Conservation (phyloP, 768 basidiomycete genomes). For the Pholiota conissans region DNA sequence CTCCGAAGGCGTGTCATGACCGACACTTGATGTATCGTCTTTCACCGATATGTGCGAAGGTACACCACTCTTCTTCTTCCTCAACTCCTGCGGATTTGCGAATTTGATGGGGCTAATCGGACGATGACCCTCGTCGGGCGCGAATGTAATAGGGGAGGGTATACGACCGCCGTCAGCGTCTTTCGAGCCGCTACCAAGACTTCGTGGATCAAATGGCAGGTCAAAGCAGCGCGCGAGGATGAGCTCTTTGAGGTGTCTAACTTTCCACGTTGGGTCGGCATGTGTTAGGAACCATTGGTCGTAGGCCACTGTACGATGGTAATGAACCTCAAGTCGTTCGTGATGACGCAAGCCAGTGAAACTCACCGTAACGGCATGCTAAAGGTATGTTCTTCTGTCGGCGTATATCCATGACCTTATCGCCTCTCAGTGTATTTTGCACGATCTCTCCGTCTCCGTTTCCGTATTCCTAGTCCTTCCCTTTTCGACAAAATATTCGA, state of each 20-base stretch:
- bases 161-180: slow-evolving; percentile 33
- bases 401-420: slow-evolving; percentile 8
- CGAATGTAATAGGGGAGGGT: slow-evolving; percentile 72
- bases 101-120: slow-evolving; percentile 47
- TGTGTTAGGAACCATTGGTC: slow-evolving; percentile 83
- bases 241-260: slow-evolving; percentile 63
- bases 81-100: slow-evolving; percentile 12
- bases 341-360: neutral
- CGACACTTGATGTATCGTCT: neutral
- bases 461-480: too few relatives aligned
- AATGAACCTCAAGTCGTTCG: neutral
- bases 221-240: slow-evolving; percentile 56
- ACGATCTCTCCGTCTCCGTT: too few relatives aligned
- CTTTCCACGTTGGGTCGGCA: slow-evolving; percentile 57
- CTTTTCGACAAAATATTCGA: too few relatives aligned
- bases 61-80: slow-evolving; percentile 10
- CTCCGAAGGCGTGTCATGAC: neutral
- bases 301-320: slow-evolving; percentile 48
- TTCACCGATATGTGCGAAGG: neutral
- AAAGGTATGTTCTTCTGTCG: slow-evolving; percentile 33
- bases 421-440: too few relatives aligned
- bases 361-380: slow-evolving; percentile 59
- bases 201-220: slow-evolving; percentile 32
- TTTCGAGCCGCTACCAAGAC: slow-evolving; percentile 11
- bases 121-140: slow-evolving; percentile 40